phyloP scores from a whole-genome alignment of 1,139 yeast genomes.

The Geotrichum bryndzae region DNA sequence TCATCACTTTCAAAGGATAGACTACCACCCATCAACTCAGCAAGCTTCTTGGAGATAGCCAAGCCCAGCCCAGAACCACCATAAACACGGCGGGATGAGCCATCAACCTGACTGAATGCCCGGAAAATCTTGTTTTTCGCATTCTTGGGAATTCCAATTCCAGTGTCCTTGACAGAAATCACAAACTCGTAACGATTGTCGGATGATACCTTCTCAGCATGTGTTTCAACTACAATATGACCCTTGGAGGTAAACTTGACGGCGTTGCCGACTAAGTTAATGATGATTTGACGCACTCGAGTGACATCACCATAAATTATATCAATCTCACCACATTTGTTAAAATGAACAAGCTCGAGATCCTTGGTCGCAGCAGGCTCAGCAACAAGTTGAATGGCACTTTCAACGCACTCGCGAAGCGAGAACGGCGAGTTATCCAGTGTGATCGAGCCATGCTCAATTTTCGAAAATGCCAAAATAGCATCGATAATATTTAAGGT shows the following conservation, averaged over 20 bases:
- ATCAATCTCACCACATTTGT: constrained; percentile 42
- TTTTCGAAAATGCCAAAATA: constrained; percentile 50
- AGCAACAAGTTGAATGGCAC: constrained; percentile 48
- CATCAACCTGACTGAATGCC: constrained; percentile 58
- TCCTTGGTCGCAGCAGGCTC: constrained; percentile 47
- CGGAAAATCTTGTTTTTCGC: constrained; percentile 48
- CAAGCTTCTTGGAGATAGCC: constrained; percentile 53
- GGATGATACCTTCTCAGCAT: constrained; percentile 34
- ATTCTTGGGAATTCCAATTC: constrained; percentile 54
- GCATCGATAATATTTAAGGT: constrained; percentile 54
- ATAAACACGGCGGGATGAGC: constrained; percentile 49
- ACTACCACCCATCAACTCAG: constrained; percentile 55
- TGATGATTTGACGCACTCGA: constrained; percentile 48
- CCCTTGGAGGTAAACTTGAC: constrained; percentile 51
- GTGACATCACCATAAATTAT: constrained; percentile 48
- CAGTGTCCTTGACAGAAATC: constrained; percentile 48
- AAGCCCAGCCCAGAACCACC: constrained; percentile 61
- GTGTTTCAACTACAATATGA: constrained; percentile 41
- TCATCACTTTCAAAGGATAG: constrained; percentile 48
- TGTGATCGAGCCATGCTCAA: constrained; percentile 50
- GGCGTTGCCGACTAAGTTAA: constrained; percentile 53
- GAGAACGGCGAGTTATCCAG: constrained; percentile 47
- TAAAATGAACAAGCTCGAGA: constrained; percentile 46
- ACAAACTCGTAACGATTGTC: constrained; percentile 42
- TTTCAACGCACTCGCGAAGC: constrained; percentile 47